Percentiles rank a stretch among this genome's conserved stretches.
Evolutionary conservation across 116 monocot genomes (phyloP).

Genomic region (Cymodocea nodosa): DNA sequence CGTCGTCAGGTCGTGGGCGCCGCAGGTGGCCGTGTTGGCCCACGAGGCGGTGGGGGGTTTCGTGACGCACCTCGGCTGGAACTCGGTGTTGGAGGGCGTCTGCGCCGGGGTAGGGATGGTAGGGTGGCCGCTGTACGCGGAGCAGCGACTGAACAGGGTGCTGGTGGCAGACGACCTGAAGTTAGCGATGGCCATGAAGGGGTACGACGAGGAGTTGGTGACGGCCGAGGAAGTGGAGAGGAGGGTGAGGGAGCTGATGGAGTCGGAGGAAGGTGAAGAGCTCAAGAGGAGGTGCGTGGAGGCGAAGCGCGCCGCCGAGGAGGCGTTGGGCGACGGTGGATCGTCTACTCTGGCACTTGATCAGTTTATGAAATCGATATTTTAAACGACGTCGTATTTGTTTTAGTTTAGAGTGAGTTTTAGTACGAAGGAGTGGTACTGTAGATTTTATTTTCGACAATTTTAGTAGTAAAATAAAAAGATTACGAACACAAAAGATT

Average conservation of each 20-base stretch:
- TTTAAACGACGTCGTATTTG: no score
- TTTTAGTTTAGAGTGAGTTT: no score
- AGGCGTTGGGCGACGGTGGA: constrained; percentile 19
- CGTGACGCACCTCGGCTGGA: constrained; percentile 62
- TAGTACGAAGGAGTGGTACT: no score
- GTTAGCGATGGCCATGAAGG: constrained; percentile 23
- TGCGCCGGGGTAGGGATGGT: neutral
- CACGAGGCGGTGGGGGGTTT: constrained; percentile 51
- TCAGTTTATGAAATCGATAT: constrained; percentile 9
- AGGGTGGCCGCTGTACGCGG: no score
- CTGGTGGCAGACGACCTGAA: no score
- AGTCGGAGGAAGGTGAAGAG: constrained; percentile 15
- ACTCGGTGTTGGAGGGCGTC: constrained; percentile 48
- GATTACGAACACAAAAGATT: no score
- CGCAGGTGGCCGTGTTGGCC: constrained; percentile 31
- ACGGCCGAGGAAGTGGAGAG: constrained; percentile 31
- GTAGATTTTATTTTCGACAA: no score
- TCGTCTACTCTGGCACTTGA: constrained; percentile 14
- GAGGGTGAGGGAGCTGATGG: constrained; percentile 41
- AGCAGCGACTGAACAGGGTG: no score
- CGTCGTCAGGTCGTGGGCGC: constrained; percentile 46
- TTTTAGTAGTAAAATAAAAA: no score
- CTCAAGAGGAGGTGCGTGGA: constrained; percentile 8
- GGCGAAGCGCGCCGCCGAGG: constrained; percentile 11
- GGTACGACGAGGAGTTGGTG: constrained; percentile 27